A percentile compares a stretch with the other conserved stretches of the same genome.
Evolutionary conservation across 176 grass and related monocot genomes (phyloP).

Genomic region (Oryza glaberrima): DNA sequence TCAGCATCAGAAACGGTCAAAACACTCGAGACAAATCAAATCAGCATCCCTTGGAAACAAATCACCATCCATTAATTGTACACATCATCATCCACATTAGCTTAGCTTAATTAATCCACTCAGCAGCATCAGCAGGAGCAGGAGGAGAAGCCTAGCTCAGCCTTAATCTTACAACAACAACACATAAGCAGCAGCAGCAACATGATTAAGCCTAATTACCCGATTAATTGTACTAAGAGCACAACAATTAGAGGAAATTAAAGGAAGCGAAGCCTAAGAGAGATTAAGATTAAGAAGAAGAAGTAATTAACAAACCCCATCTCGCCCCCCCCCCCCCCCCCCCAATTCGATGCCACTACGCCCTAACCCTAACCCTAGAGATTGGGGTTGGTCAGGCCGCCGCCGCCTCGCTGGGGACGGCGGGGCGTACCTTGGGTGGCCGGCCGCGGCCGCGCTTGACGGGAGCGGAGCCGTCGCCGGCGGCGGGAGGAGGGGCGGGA

Average conservation of each 20-base stretch:
- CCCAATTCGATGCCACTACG: background rate
- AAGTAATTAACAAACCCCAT: background rate
- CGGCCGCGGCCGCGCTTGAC: constrained; percentile 81
- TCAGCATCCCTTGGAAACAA: background rate
- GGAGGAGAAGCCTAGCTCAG: background rate
- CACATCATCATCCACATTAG: background rate
- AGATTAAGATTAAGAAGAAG: background rate
- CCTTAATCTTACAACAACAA: background rate
- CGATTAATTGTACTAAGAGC: background rate
- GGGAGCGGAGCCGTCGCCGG: constrained; percentile 23
- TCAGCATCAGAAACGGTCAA: background rate
- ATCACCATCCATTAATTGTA: background rate
- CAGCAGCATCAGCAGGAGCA: background rate
- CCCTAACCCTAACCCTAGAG: background rate
- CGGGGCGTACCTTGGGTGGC: constrained; percentile 74
- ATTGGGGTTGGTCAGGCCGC: constrained; percentile 26
- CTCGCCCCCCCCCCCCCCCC: no score
- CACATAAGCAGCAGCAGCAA: background rate
- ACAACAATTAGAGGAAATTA: background rate
- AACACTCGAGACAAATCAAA: background rate
- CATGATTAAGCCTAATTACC: background rate
- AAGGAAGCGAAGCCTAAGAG: background rate
- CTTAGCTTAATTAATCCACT: background rate
- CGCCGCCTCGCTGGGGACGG: constrained; percentile 45
- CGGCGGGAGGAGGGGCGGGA: background rate